phyloP scores from a whole-genome alignment of 371 early-diverging fungal genomes.

The Lichtheimia corymbifera region DNA sequence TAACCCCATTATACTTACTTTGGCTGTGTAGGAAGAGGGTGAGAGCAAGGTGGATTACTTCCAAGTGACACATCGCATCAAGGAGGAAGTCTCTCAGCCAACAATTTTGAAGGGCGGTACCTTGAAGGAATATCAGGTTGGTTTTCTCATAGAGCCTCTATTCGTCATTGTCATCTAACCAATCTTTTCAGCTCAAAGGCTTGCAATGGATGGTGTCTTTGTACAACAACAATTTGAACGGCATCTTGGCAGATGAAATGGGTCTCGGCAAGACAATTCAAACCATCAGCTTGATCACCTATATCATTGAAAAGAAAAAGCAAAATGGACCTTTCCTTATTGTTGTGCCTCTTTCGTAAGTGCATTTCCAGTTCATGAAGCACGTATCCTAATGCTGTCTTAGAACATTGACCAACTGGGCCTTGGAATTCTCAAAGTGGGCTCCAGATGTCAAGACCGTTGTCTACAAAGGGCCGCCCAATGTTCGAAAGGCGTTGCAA shows the following conservation, averaged over 20 bases:
- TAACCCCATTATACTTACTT: background rate
- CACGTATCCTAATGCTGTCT: background rate
- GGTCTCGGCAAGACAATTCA: slow-evolving; percentile 98
- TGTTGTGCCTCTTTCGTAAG: slow-evolving; percentile 88
- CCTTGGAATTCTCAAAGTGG: slow-evolving; percentile 97
- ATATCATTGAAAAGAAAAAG: slow-evolving; percentile 88
- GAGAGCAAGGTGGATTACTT: slow-evolving; percentile 80
- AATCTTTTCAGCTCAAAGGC: slow-evolving; percentile 75
- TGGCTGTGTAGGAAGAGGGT: background rate
- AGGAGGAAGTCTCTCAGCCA: slow-evolving; percentile 84
- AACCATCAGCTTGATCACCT: slow-evolving; percentile 95
- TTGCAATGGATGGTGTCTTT: slow-evolving; percentile 98
- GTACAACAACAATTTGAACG: slow-evolving; percentile 94
- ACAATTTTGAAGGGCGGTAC: slow-evolving; percentile 83
- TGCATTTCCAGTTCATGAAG: slow-evolving; percentile 4
- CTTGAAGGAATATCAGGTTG: slow-evolving; percentile 95
- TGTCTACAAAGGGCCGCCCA: slow-evolving; percentile 88
- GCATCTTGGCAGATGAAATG: slow-evolving; percentile 99
- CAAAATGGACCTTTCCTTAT: slow-evolving; percentile 93
- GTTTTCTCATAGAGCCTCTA: background rate
- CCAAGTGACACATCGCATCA: slow-evolving; percentile 82
- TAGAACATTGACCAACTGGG: slow-evolving; percentile 94
- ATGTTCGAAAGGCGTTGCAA: slow-evolving; percentile 74
- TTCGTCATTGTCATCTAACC: background rate
- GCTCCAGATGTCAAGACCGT: slow-evolving; percentile 87